Base-by-base conservation (phyloP, 2,329 filamentous ascomycete species). In the Neonectria sp. region DNA sequence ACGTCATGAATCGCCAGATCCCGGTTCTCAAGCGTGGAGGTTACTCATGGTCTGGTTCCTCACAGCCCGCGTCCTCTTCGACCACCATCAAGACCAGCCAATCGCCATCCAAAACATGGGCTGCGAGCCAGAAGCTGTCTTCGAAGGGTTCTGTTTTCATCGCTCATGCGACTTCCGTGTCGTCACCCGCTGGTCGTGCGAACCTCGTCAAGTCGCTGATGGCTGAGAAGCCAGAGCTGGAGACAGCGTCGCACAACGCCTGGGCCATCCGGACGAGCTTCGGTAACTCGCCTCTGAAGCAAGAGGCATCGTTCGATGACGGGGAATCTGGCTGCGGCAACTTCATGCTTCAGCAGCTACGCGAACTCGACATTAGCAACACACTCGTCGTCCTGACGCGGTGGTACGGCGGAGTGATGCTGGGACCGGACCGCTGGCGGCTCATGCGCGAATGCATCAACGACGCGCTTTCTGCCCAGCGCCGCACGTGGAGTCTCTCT, bases 21-120 rank as follows among this genome's bases (percentile, higher is more conserved):
- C 86, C 88, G 4, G 92, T 96, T 1, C 84, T 97, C 73, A 95
- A 94, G 79, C 85, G 94, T 72, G 91, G 92, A 78, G 93, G 92
- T 2, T 96, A 96, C 77, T 84, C 77, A 9, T 82, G 80, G 80
- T 73, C 77, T 5, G 71, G 71, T 12, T 70, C 71, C 24, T 66
- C 69, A n/a, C 64, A 71, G 17, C 51, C 60, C 15, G 25, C 75
- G 2, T 60, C 73, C 43, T 65, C 72, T 17, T 58, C 65, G 7
- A 55, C 70, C 25, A 64, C 74, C 0, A 46, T 74, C 12, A 68
- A 63, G 37, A 64, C 51, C 49, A 72, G 48, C n/a, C 72, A 69
- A 55, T 73, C 59, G 49, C 60, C 57, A 13, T 27, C 63, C 17
- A 78, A 74, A 52, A 76, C 76, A 17, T 91, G 89, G 89, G 82